phyloP scores from a whole-genome alignment of 306 rosid species.

The Prunus fruticosa region DNA sequence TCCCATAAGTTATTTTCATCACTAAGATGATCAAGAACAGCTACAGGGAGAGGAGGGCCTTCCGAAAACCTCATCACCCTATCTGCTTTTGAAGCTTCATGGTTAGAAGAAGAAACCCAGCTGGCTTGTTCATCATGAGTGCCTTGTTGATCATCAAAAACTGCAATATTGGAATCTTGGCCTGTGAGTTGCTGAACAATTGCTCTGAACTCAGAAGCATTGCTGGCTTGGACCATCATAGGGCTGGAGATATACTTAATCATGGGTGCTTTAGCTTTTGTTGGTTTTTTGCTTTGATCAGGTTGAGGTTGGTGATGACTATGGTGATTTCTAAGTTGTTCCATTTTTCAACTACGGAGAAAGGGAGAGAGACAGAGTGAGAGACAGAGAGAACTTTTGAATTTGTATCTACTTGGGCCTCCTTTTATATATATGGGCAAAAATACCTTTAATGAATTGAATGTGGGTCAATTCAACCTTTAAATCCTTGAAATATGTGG shows the following conservation, averaged over 20 bases:
- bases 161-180: conserved; percentile 18
- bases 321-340: conserved; percentile 1
- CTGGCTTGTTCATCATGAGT: background rate
- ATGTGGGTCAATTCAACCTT: background rate
- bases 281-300: conserved; percentile 2
- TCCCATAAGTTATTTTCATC: conserved; percentile 32
- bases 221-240: conserved; percentile 40
- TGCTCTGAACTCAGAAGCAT: conserved; percentile 44
- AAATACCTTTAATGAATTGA: background rate
- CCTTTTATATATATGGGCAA: background rate
- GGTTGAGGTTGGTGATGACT: background rate
- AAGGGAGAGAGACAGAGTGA: background rate
- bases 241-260: conserved; percentile 56
- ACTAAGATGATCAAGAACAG: background rate
- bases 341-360: conserved; percentile 5
- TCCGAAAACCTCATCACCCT: background rate
- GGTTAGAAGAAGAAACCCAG: conserved; percentile 11
- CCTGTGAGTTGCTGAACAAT: conserved; percentile 56
- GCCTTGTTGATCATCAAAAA: background rate
- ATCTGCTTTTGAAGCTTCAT: background rate
- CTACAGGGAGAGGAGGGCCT: background rate
- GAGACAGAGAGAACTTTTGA: background rate
- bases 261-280: conserved; percentile 25
- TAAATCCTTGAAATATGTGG: background rate
- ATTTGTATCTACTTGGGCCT: background rate